Conservation (phyloP, 257 asterid species). For the Ligustrum vulgare region DNA sequence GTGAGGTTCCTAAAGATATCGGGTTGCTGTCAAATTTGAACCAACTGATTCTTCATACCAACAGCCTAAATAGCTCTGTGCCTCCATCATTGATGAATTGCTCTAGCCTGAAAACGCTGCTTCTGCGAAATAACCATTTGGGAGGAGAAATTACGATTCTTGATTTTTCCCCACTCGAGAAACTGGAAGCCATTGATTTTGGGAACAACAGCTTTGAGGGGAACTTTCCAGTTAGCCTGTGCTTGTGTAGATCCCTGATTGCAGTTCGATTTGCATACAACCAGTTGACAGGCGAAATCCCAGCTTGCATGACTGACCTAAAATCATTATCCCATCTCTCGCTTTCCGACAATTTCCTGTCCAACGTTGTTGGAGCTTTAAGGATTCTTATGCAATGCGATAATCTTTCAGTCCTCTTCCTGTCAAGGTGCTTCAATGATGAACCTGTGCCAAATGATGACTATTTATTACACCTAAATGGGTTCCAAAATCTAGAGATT, state of each 20-base stretch:
- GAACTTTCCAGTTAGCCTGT: conserved; percentile 37
- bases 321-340: conserved; percentile 37
- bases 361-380: conserved; percentile 41
- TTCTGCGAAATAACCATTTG: conserved; percentile 46
- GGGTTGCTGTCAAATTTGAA: conserved; percentile 41
- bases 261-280: conserved; percentile 44
- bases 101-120: conserved; percentile 41
- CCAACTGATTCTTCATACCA: conserved; percentile 52
- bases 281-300: too few relatives aligned
- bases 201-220: conserved; percentile 52
- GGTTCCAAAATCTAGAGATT: conserved; percentile 44
- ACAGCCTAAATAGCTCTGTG: conserved; percentile 39
- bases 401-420: conserved; percentile 43
- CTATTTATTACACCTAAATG: conserved; percentile 21
- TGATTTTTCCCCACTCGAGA: conserved; percentile 45
- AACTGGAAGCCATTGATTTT: conserved; percentile 40
- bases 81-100: conserved; percentile 48
- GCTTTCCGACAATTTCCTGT: conserved; percentile 36
- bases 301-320: conserved; percentile 40
- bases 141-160: conserved; percentile 40
- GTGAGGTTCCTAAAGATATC: conserved; percentile 36
- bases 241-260: conserved; percentile 37
- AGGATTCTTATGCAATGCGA: conserved; percentile 39
- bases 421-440: conserved; percentile 45
- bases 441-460: conserved; percentile 40